phyloP scores from a whole-genome alignment of 2,329 filamentous ascomycete species.

The Aspergillus vadensis region DNA sequence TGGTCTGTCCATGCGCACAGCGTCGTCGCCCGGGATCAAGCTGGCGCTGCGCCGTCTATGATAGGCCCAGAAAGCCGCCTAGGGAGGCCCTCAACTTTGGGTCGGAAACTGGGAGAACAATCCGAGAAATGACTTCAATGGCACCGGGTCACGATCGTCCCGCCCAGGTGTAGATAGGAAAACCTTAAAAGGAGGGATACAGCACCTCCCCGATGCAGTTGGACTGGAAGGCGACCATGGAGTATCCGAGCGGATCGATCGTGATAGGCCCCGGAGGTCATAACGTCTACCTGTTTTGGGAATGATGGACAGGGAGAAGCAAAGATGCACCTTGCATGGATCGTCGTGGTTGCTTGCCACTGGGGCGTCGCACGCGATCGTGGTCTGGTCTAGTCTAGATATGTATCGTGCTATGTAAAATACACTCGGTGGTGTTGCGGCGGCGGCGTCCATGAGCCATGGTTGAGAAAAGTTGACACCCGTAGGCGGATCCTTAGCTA shows the following conservation, averaged over 20 bases:
- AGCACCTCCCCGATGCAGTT: not conserved
- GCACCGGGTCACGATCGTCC: not conserved
- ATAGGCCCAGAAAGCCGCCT: not conserved
- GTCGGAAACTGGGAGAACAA: conserved; percentile 3
- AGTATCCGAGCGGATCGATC: conserved; percentile 1
- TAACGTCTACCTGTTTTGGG: conserved; percentile 2
- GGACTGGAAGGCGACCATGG: conserved; percentile 3
- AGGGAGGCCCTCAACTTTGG: conserved; percentile 6
- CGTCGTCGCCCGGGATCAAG: not conserved
- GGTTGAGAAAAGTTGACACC: not conserved
- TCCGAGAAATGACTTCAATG: conserved; percentile 2
- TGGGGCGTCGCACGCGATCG: not conserved
- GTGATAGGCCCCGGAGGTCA: conserved; percentile 4
- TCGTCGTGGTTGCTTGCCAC: not conserved
- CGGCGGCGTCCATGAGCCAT: not conserved
- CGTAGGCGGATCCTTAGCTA: not conserved
- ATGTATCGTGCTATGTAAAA: not conserved
- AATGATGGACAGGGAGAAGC: conserved; percentile 5
- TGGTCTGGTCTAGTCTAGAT: not conserved
- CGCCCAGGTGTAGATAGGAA: not conserved
- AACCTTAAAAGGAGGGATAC: conserved; percentile 2
- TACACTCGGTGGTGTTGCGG: not conserved
- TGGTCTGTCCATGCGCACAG: not conserved
- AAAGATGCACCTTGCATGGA: not conserved
- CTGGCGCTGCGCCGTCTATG: not conserved